Evolutionary conservation across 345 rosid species (phyloP), one percentile per base, ranked within the genome.

Genomic region (Streptanthus diversifolius): DNA sequence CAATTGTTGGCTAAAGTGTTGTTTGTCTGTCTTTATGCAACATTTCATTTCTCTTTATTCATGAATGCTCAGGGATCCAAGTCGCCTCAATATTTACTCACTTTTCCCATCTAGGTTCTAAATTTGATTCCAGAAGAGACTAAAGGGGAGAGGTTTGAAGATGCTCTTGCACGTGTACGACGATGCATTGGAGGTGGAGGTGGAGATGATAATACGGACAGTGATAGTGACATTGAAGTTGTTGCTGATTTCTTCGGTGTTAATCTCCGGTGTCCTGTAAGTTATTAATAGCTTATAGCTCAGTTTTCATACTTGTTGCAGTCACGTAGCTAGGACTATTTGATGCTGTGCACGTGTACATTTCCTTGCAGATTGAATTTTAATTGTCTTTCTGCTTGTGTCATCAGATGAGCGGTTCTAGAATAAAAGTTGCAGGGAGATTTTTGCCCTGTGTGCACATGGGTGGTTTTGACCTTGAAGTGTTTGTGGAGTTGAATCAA

Each of bases 221-320:
- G 99, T 71, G 99, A 91, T 76, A 95, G 99, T 81, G 99, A 95
- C 68, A 70, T 92, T 71, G 98, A 95, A 88, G 98, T 95, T 74
- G 98, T 95, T 78, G 98, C 98, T 35, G 99, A 95, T 62, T 84
- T 82, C 70, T 74, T 95, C 63, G 67, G 74, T 72, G 87, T 91
- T 81, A 90, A 83, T 79, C 91, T 95, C 8, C 96, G 99, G 17
- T 95, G 99, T 82, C 99, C 98, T 71, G 99, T 95, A 83, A 85
- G 98, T 83, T 71, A 51, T 40, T 60, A 15, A 44, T 51, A 66
- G 58, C 63, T 63, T 63, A 17, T 25, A 37, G 61, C 70, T 33
- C 51, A 62, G 29, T 63, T 37, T 35, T 37, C 35, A 22, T 58
- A 64, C 19, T 59, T 52, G 27, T 65, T 12, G 2, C 57, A 33